Base-by-base conservation (phyloP, 1,284 basidiomycete species). In the Malassezia nana region DNA sequence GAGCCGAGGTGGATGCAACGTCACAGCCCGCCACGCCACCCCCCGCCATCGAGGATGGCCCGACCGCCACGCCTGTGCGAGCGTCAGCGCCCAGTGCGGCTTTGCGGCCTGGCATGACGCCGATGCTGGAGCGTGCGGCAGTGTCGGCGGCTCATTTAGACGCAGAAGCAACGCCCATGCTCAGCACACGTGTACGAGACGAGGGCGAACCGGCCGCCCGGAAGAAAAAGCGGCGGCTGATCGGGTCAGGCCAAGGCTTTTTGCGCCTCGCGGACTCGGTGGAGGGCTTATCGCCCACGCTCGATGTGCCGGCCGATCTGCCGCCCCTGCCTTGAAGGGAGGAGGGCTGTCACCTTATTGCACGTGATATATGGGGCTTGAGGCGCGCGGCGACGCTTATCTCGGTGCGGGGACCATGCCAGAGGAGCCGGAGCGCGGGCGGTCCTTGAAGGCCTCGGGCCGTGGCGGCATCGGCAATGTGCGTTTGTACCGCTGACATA, bases 401-500 rank as follows among this genome's bases (percentile, higher is more conserved):
- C 35, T 38, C 16, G 16, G 35, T 8, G 5, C 35, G 4, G 12
- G 5, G 20, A 18, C 15, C 16, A 38, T 38, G 35, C 12, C 35
- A 20, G 35, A 18, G 3, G 35, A 40, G 43, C 59, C 60, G 38
- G 52, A 57, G 51, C 65, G 64, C 39, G 66, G 66, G 10, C 65
- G 67, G 41, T 58, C 62, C 30, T 55, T 67, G 50, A 59, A 60
- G 44, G 60, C 65, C 29, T 65, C 67, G 16, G 67, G 67, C 40
- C 60, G 67, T 35, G 67, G 67, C 31, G 67, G 67, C 42, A 66
- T 64, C 13, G 67, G 67, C 31, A 69, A 69, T 57, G 66, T 69
- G 48, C 58, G 66, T 67, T 26, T 12, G 15, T 33, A 18, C 1
- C 22, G 29, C 43, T 46, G 8, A 46, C 46, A 7, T 15, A 54